These are phyloP conservation scores for Neoscytalidium dimidiatum DNA, from an alignment of 2,329 filamentous ascomycete genomes.

Conservation along the genomic window DNA sequence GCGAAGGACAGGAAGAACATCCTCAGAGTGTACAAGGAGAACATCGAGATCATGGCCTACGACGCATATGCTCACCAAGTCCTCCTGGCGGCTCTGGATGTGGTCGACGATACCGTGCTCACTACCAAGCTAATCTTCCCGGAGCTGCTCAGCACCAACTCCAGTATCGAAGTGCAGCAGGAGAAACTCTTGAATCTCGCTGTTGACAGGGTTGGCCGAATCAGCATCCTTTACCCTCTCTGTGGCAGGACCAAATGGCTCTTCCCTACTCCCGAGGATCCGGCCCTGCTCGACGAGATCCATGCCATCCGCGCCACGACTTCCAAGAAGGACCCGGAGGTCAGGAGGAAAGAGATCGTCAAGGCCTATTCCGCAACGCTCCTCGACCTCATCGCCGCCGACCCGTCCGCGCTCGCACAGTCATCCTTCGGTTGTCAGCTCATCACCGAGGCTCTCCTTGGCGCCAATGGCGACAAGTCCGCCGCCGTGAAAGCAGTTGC, in stretches of 20 bases:
- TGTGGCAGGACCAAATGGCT: constrained; percentile 64
- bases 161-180: constrained; percentile 46
- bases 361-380: constrained; percentile 73
- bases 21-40: constrained; percentile 87
- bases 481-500: constrained; percentile 70
- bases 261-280: constrained; percentile 51
- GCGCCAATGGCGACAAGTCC: constrained; percentile 72
- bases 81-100: constrained; percentile 82
- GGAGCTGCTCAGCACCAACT: constrained; percentile 66
- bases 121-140: constrained; percentile 83
- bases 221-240: constrained; percentile 79
- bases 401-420: constrained; percentile 67
- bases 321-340: constrained; percentile 86
- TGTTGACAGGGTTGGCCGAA: constrained; percentile 65
- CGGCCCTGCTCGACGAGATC: constrained; percentile 73
- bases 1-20: constrained; percentile 94
- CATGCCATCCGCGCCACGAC: constrained; percentile 78
- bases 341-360: constrained; percentile 74
- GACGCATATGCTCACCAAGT: constrained; percentile 79
- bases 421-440: constrained; percentile 86
- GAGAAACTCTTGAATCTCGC: constrained; percentile 66
- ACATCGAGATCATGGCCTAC: constrained; percentile 78
- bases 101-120: constrained; percentile 92
- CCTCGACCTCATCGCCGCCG: constrained; percentile 70
- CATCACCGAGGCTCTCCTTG: constrained; percentile 78